Percentiles rank a stretch among this genome's conserved stretches.
Evolutionary conservation across 1,139 yeast genomes (phyloP).

Genomic region (Magnusiomyces tetraspermus): DNA sequence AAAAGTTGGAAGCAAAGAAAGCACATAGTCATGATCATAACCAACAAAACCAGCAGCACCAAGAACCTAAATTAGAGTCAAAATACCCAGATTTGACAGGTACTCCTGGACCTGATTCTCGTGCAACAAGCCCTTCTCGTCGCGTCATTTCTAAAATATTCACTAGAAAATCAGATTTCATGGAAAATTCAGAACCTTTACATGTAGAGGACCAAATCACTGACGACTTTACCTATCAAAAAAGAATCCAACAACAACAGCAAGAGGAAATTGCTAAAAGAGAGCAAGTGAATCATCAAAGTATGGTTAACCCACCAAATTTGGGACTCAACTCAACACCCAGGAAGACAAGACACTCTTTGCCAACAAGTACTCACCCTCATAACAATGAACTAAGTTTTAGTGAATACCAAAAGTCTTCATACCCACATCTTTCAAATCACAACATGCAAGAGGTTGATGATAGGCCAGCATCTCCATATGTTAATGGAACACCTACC

Average conservation of each 20-base stretch:
- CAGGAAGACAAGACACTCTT: no score
- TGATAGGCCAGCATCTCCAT: neutral
- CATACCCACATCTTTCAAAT: neutral
- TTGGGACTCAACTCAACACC: no score
- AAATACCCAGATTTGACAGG: neutral
- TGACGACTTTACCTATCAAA: neutral
- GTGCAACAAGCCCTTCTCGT: neutral
- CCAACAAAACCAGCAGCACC: neutral
- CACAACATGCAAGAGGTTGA: neutral
- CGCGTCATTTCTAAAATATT: neutral
- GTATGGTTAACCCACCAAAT: no score
- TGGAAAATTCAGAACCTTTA: neutral
- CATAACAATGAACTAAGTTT: no score
- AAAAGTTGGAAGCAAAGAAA: neutral
- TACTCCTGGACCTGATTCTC: neutral
- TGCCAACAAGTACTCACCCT: no score
- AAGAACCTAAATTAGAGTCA: neutral
- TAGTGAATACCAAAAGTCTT: no score
- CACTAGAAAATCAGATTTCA: neutral
- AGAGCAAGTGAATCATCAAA: neutral
- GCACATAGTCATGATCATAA: neutral
- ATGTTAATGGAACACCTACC: neutral
- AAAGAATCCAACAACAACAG: neutral
- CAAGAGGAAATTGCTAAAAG: neutral
- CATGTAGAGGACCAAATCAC: neutral